phyloP scores from a whole-genome alignment of 176 grass and related monocot genomes.

The Juncus effusus region DNA sequence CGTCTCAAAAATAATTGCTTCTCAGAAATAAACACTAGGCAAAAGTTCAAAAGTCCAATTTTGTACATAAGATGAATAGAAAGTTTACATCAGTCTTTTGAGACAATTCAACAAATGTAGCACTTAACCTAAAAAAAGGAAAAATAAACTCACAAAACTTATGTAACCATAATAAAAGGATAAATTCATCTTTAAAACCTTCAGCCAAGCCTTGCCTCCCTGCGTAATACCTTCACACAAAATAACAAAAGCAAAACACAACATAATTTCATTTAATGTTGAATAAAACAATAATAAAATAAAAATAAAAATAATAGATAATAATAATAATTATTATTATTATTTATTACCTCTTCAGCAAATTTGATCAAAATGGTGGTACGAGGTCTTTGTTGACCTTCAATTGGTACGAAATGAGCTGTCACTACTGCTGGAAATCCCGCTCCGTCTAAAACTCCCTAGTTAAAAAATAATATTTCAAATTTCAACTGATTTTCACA shows the following conservation, averaged over 20 bases:
- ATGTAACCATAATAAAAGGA: no score
- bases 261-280: conserved; percentile 3
- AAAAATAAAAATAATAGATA: neutral
- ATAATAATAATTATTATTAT: neutral
- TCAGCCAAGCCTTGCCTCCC: conserved; percentile 68
- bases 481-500: neutral
- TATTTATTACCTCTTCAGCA: conserved; percentile 68
- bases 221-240: conserved; percentile 53
- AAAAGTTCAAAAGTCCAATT: no score
- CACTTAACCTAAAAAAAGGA: no score
- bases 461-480: conserved; percentile 6
- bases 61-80: no score
- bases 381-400: conserved; percentile 84
- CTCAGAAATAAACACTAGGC: no score
- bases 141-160: no score
- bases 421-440: conserved; percentile 86
- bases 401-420: conserved; percentile 85
- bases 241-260: conserved; percentile 6
- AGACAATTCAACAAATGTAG: no score
- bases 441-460: conserved; percentile 87
- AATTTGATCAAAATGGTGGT: conserved; percentile 98
- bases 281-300: neutral
- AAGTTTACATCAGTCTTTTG: no score
- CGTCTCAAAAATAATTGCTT: no score
- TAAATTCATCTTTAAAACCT: neutral